These are phyloP conservation scores for Penicillium argentinense DNA, from an alignment of 495 filamentous ascomycete species.

Conservation along the genomic window DNA sequence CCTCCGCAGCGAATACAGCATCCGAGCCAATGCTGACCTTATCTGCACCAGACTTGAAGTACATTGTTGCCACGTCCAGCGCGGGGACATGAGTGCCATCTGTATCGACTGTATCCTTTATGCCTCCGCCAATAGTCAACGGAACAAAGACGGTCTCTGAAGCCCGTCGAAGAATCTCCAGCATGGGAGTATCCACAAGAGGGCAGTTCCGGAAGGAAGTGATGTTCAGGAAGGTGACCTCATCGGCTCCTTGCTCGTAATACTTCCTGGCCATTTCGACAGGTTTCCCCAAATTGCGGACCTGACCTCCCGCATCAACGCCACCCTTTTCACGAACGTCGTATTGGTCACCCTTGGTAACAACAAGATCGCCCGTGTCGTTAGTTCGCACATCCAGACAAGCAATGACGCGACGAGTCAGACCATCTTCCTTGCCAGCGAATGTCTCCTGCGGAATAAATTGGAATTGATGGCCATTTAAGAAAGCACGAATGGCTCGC, in stretches of 20 bases:
- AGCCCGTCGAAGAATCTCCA: conserved; percentile 83
- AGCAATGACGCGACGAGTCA: conserved; percentile 89
- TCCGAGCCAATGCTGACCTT: conserved; percentile 98
- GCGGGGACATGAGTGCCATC: conserved; percentile 86
- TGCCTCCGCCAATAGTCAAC: conserved; percentile 91
- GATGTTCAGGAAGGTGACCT: conserved; percentile 97
- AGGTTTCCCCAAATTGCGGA: conserved; percentile 93
- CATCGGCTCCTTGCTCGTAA: conserved; percentile 95
- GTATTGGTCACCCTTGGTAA: conserved; percentile 98
- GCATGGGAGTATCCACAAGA: conserved; percentile 87
- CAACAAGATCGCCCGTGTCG: conserved; percentile 90
- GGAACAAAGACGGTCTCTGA: conserved; percentile 97
- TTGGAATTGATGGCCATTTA: conserved; percentile 60
- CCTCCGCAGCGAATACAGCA: conserved; percentile 87
- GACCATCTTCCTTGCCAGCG: conserved; percentile 52
- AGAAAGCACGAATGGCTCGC: conserved; percentile 78
- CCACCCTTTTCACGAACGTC: conserved; percentile 91
- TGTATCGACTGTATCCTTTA: conserved; percentile 83
- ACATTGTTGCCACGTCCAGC: conserved; percentile 90
- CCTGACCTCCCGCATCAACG: conserved; percentile 60
- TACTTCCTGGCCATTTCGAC: conserved; percentile 92
- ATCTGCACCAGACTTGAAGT: conserved; percentile 97
- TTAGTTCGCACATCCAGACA: conserved; percentile 97
- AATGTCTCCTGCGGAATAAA: conserved; percentile 32
- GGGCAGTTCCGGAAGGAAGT: conserved; percentile 96